Conservation (phyloP, 2,329 filamentous ascomycete genomes). For the Curvularia sp. region DNA sequence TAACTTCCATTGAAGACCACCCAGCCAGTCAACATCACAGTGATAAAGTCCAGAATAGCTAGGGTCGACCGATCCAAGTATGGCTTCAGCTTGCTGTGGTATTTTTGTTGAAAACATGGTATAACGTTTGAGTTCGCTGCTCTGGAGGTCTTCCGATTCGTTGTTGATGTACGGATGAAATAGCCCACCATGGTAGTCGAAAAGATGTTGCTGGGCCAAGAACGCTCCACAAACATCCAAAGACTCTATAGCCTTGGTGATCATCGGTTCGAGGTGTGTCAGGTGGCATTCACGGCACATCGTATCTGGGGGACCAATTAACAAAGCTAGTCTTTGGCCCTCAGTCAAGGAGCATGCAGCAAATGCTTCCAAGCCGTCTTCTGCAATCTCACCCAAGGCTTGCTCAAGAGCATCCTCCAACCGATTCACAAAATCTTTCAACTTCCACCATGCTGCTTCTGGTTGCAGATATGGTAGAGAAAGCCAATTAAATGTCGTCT, state of each 20-base stretch:
- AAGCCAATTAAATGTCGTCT: too few relatives aligned
- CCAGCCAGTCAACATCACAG: neutral
- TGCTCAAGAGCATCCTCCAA: too few relatives aligned
- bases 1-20: rapidly evolving
- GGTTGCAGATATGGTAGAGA: too few relatives aligned
- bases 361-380: neutral
- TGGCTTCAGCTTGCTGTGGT: neutral
- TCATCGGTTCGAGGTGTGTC: neutral
- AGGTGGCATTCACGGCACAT: neutral
- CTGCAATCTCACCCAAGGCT: neutral
- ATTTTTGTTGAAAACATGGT: neutral
- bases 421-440: too few relatives aligned
- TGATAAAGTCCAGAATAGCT: neutral
- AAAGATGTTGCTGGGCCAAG: neutral
- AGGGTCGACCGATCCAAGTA: neutral
- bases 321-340: neutral
- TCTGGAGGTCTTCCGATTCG: too few relatives aligned
- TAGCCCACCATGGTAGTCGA: too few relatives aligned
- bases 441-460: too few relatives aligned
- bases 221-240: neutral
- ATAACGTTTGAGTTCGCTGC: neutral
- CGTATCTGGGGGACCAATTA: neutral
- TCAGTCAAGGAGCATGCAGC: too few relatives aligned
- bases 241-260: neutral
- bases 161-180: too few relatives aligned